A percentile compares a stretch with the other conserved stretches of the same genome.
These are phyloP conservation scores for Penicillium nordicum DNA, from an alignment of 2,329 filamentous ascomycete species.

Conservation along the genomic window DNA sequence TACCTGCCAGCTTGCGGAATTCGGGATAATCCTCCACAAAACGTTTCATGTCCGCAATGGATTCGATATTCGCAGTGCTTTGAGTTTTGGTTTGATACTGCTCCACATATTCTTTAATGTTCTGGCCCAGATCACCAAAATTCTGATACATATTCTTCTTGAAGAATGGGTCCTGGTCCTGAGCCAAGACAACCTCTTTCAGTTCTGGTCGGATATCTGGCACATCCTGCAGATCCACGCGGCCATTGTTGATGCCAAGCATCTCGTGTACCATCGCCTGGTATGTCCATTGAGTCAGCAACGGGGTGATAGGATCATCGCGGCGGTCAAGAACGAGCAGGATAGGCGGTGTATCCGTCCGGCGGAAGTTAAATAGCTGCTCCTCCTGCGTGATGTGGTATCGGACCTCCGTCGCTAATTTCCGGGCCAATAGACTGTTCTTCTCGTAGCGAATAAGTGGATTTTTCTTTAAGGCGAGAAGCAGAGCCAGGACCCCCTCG, in stretches of 20 bases:
- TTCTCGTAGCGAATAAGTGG: conserved; percentile 90
- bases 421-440: conserved; percentile 85
- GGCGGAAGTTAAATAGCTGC: conserved; percentile 92
- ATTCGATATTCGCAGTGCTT: conserved; percentile 91
- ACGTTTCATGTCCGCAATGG: conserved; percentile 96
- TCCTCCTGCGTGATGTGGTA: conserved; percentile 95
- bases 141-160: conserved; percentile 99
- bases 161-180: conserved; percentile 98
- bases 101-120: conserved; percentile 98
- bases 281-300: conserved; percentile 97
- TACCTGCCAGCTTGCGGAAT: conserved; percentile 93
- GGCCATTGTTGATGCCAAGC: conserved; percentile 89
- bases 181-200: conserved; percentile 89
- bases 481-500: conserved; percentile 78
- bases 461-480: conserved; percentile 93
- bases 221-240: conserved; percentile 80
- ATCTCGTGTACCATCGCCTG: conserved; percentile 99
- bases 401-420: conserved; percentile 85
- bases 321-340: conserved; percentile 84
- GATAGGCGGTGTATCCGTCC: conserved; percentile 90
- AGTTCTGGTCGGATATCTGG: conserved; percentile 82
- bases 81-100: conserved; percentile 99
- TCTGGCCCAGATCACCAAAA: conserved; percentile 90
- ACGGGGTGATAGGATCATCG: conserved; percentile 89
- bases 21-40: conserved; percentile 99